A percentile compares a stretch with the other conserved stretches of the same genome.
phyloP scores from a whole-genome alignment of 108 stramenopile genomes.

The Epithemia pelagica region DNA sequence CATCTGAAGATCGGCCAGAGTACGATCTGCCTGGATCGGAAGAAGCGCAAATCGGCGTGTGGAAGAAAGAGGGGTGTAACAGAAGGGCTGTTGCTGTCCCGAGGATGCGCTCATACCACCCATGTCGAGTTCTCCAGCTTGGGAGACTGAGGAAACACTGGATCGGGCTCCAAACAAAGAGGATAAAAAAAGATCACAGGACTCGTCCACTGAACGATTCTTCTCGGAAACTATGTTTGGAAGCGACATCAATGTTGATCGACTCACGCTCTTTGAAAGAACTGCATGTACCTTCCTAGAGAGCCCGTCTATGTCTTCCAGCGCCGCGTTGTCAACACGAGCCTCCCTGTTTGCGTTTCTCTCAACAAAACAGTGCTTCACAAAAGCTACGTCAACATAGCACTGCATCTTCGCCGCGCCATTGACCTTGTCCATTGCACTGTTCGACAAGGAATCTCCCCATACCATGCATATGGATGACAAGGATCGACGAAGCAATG shows the following conservation, averaged over 20 bases:
- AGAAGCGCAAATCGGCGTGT: slow-evolving; percentile 70
- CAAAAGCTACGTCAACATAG: slow-evolving; percentile 42
- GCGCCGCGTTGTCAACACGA: slow-evolving; percentile 5
- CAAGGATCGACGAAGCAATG: slow-evolving; percentile 45
- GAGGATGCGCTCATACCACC: slow-evolving; percentile 7
- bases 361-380: slow-evolving; percentile 42
- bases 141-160: slow-evolving; percentile 12
- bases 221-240: slow-evolving; percentile 36
- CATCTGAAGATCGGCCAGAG: slow-evolving; percentile 70
- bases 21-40: slow-evolving; percentile 81
- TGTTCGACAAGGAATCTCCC: background rate
- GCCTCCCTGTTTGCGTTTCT: slow-evolving; percentile 14
- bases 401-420: slow-evolving; percentile 56
- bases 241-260: background rate
- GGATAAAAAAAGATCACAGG: slow-evolving; percentile 63
- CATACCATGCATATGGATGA: slow-evolving; percentile 18
- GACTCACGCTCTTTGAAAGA: background rate
- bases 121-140: slow-evolving; percentile 15
- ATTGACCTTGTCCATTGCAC: slow-evolving; percentile 6
- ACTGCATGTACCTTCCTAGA: background rate
- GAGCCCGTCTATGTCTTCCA: background rate
- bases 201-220: slow-evolving; percentile 43
- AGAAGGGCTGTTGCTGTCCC: slow-evolving; percentile 22
- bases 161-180: slow-evolving; percentile 60
- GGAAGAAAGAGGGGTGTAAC: slow-evolving; percentile 65